These are phyloP conservation scores for Jacaranda copaia DNA, from an alignment of 257 asterid genomes.

Conservation along the genomic window DNA sequence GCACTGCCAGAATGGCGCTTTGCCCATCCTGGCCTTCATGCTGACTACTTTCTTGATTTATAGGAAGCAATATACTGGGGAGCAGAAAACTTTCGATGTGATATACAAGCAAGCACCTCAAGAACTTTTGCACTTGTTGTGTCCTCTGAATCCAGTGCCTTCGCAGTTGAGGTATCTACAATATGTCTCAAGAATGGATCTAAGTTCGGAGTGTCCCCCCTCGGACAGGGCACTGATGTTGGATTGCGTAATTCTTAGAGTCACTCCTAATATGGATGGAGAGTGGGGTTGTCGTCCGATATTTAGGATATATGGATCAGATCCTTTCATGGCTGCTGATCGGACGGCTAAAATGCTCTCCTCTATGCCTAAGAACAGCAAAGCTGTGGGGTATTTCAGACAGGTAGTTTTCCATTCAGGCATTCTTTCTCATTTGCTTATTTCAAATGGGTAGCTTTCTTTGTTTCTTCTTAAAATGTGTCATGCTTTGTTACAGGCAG, in stretches of 20 bases:
- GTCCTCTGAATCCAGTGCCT: slow-evolving; percentile 67
- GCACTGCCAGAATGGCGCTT: slow-evolving; percentile 67
- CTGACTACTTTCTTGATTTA: slow-evolving; percentile 64
- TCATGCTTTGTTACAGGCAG: slow-evolving; percentile 62
- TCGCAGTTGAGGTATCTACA: slow-evolving; percentile 79
- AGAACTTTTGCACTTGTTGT: slow-evolving; percentile 47
- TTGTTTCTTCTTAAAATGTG: slow-evolving; percentile 24
- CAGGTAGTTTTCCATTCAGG: slow-evolving; percentile 48
- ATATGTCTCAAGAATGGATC: slow-evolving; percentile 66
- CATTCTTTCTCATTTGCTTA: background rate
- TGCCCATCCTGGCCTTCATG: slow-evolving; percentile 66
- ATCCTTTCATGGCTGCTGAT: slow-evolving; percentile 65
- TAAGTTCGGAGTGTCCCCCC: slow-evolving; percentile 64
- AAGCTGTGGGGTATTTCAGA: slow-evolving; percentile 44
- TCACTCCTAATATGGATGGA: slow-evolving; percentile 57
- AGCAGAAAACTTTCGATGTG: slow-evolving; percentile 67
- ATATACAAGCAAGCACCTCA: slow-evolving; percentile 72
- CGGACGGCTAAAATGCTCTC: slow-evolving; percentile 55
- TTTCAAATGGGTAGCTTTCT: background rate
- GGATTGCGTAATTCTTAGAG: slow-evolving; percentile 59
- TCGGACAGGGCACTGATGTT: slow-evolving; percentile 58
- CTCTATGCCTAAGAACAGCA: slow-evolving; percentile 50
- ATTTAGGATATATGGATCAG: slow-evolving; percentile 65
- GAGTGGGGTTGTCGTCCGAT: slow-evolving; percentile 65
- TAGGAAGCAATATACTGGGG: slow-evolving; percentile 56